phyloP scores from a whole-genome alignment of 148 eudicot genomes.

The Silene latifolia region DNA sequence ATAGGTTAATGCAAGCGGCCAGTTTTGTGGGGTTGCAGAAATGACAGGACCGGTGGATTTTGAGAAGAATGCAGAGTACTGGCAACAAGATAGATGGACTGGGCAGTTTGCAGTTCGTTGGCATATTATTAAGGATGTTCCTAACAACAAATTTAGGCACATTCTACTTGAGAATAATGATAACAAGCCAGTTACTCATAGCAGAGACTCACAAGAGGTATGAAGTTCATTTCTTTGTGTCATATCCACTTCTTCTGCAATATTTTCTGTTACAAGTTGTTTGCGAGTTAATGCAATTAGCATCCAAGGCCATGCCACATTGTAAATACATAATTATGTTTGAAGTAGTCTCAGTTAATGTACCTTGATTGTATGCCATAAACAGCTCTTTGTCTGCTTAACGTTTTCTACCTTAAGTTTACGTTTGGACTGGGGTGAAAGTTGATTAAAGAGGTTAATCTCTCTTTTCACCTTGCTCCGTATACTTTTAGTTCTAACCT shows the following conservation, averaged over 20 bases:
- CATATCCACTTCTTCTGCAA: background rate
- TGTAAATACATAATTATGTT: no score
- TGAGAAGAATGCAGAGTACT: conserved; percentile 76
- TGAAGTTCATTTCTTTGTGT: background rate
- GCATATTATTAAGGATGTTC: conserved; percentile 90
- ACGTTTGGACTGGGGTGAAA: background rate
- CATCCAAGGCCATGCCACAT: background rate
- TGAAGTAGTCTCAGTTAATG: background rate
- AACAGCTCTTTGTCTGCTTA: background rate
- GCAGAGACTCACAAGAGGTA: conserved; percentile 99
- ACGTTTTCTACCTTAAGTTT: background rate
- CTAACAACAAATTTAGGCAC: conserved; percentile 81
- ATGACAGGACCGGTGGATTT: conserved; percentile 92
- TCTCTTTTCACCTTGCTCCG: background rate
- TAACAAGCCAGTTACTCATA: conserved; percentile 96
- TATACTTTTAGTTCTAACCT: no score
- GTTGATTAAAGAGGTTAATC: background rate
- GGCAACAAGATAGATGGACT: conserved; percentile 99
- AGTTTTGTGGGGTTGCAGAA: conserved; percentile 95
- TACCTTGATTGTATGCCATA: background rate
- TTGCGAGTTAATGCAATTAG: background rate
- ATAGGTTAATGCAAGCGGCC: conserved; percentile 97
- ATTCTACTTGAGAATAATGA: conserved; percentile 87
- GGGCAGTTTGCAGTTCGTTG: conserved; percentile 88
- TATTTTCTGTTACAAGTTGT: background rate